A percentile compares a stretch with the other conserved stretches of the same genome.
These are phyloP conservation scores for Cercospora zeina DNA, from an alignment of 2,329 filamentous ascomycete species.

Conservation along the genomic window DNA sequence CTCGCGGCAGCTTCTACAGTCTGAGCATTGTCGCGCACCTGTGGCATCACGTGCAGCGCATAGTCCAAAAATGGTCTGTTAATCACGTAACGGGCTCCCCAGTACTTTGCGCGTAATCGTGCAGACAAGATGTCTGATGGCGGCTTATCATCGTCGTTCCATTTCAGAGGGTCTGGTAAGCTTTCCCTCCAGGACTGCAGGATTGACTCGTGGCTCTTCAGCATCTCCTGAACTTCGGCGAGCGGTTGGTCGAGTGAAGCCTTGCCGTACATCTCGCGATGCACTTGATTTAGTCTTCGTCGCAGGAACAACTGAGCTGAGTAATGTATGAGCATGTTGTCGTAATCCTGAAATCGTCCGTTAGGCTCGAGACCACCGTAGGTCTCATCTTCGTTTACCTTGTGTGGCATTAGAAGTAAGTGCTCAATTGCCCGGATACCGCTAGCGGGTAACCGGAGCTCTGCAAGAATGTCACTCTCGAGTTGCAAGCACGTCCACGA, in stretches of 20 bases:
- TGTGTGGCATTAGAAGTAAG: constrained; percentile 67
- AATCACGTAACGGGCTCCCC: constrained; percentile 86
- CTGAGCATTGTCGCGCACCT: constrained; percentile 28
- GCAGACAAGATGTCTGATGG: constrained; percentile 76
- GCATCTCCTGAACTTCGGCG: constrained; percentile 36
- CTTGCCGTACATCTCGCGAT: no score
- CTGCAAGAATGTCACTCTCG: constrained; percentile 91
- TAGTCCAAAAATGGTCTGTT: constrained; percentile 73
- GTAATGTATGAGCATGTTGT: no score
- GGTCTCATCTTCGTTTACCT: constrained; percentile 44
- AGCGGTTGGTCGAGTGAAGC: no score
- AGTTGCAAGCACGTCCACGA: constrained; percentile 95
- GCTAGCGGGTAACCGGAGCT: constrained; percentile 65
- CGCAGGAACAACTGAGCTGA: no score
- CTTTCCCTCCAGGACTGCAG: constrained; percentile 56
- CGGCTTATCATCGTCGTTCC: constrained; percentile 68
- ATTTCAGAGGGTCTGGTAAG: constrained; percentile 57
- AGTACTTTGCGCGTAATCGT: constrained; percentile 90
- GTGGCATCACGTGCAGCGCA: constrained; percentile 54
- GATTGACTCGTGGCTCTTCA: constrained; percentile 37
- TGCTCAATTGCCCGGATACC: constrained; percentile 59
- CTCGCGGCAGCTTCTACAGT: constrained; percentile 32
- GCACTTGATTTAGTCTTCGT: no score
- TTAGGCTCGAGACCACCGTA: constrained; percentile 30
- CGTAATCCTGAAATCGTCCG: constrained; percentile 16